Base-by-base conservation (phyloP, 2,329 filamentous ascomycete species). In the Aspergillus sojae region DNA sequence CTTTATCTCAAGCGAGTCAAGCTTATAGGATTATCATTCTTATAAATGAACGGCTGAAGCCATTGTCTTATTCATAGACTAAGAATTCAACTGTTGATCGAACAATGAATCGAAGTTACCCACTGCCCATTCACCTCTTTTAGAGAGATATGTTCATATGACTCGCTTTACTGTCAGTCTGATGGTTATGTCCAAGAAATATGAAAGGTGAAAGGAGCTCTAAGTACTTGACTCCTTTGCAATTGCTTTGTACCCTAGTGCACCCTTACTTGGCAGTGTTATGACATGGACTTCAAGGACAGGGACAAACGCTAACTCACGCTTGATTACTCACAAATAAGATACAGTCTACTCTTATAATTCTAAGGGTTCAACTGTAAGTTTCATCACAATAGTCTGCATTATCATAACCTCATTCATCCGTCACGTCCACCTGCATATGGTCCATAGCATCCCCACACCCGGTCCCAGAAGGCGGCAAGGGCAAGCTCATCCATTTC, bases 401-500 rank as follows among this genome's bases (percentile, higher is more conserved):
- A 53, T 16, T 3, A 21, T 32, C 19, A 10, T 36, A 54, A 16
- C 34, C 11, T 16, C 26, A 16, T 36, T 30, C 26, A 61, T 36
- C n/a, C 48, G n/a, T 30, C 30, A 26, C 9, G 26, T 16, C 61
- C 61, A 55, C 34, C 30, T 16, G 30, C 57, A 57, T 61, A 63
- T 39, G 58, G 46, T 14, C 59, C 23, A 50, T 52, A 39, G 26
- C 54, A 61, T 21, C 23, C 19, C 57, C 62, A 61, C 12, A 66
- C 62, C 26, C 48, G 30, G 23, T 61, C 58, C 64, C 60, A 63
- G 30, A 60, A 63, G 6, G 62, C 57, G 36, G 61, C 41, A 14
- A 63, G 34, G 43, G 59, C 58, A 21, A 62, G 26, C 52, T 62
- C 61, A 34, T 67, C 57, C 21, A 59, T 58, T n/a, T 62, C 64